These are phyloP conservation scores for Solanum commersonii DNA, from an alignment of 257 asterid species.

Conservation along the genomic window DNA sequence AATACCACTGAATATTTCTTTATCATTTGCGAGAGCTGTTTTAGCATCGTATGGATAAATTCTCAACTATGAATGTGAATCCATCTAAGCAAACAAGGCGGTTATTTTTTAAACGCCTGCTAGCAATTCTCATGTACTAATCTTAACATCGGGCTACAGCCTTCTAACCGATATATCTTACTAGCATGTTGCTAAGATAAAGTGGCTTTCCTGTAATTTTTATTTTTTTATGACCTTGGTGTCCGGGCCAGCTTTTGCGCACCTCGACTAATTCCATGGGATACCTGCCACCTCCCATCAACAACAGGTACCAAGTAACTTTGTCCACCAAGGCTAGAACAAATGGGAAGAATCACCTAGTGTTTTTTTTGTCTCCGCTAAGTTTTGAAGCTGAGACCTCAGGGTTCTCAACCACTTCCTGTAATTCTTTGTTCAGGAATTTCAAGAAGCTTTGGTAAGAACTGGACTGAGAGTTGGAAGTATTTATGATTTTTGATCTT, in stretches of 20 bases:
- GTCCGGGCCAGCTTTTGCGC: not conserved
- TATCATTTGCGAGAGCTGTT: not conserved
- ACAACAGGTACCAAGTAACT: not conserved
- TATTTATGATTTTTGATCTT: not conserved
- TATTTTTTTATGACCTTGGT: not conserved
- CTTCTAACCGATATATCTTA: not conserved
- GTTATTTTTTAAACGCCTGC: not conserved
- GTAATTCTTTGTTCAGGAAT: not conserved
- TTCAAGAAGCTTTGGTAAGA: not conserved
- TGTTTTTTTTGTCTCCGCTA: not conserved
- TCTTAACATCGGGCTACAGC: not conserved
- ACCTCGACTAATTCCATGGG: not conserved
- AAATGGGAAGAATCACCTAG: not conserved
- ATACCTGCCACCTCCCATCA: not conserved
- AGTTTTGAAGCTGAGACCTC: not conserved
- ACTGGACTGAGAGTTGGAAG: not conserved
- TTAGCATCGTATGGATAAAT: not conserved
- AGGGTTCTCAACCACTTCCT: not conserved
- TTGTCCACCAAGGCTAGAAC: not conserved
- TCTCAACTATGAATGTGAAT: not conserved
- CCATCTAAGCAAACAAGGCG: not conserved
- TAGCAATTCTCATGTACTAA: not conserved
- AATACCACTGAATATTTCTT: not conserved
- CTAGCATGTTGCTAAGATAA: not conserved
- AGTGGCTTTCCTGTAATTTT: not conserved